Percentiles rank a stretch among this genome's conserved stretches.
phyloP scores from a whole-genome alignment of 1,284 basidiomycete species.

The Cutaneotrichosporon sp. region DNA sequence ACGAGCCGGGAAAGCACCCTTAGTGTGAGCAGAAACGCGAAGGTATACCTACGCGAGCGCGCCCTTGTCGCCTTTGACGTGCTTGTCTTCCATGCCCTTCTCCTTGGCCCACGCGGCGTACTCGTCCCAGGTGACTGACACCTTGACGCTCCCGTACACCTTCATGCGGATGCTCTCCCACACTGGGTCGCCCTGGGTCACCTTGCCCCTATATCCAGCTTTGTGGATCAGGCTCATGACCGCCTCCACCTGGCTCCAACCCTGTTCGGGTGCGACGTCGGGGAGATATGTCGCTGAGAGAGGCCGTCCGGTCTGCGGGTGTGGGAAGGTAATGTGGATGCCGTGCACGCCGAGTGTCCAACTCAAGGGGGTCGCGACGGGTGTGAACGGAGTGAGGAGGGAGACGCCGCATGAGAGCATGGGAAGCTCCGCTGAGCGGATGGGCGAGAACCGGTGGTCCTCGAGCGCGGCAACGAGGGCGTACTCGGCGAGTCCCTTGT shows the following conservation, averaged over 20 bases:
- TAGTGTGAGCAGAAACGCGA: background rate
- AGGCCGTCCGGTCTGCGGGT: slow-evolving; percentile 57
- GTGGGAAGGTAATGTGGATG: slow-evolving; percentile 79
- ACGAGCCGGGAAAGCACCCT: slow-evolving; percentile 7
- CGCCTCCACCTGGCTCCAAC: slow-evolving; percentile 85
- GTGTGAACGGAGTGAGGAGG: slow-evolving; percentile 86
- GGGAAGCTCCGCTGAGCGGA: slow-evolving; percentile 69
- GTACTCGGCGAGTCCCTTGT: slow-evolving; percentile 77
- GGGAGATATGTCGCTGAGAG: slow-evolving; percentile 93
- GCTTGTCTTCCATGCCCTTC: background rate
- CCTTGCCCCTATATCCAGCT: slow-evolving; percentile 76
- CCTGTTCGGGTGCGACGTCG: slow-evolving; percentile 84
- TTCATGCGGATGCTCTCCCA: slow-evolving; percentile 70
- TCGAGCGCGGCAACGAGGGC: slow-evolving; percentile 63
- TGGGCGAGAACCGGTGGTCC: slow-evolving; percentile 56
- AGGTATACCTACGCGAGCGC: slow-evolving; percentile 13
- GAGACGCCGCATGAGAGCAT: slow-evolving; percentile 75
- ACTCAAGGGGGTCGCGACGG: slow-evolving; percentile 76
- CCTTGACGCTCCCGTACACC: slow-evolving; percentile 79
- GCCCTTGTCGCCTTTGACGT: background rate
- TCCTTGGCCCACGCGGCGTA: slow-evolving; percentile 48
- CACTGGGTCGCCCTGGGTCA: slow-evolving; percentile 62
- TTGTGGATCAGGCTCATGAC: slow-evolving; percentile 87
- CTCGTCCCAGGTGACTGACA: slow-evolving; percentile 66
- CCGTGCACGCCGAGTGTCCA: slow-evolving; percentile 92